Evolutionary conservation across 2,329 filamentous ascomycete species (phyloP), one percentile per base, ranked within the genome.

Genomic region (Xylariaceae sp.): DNA sequence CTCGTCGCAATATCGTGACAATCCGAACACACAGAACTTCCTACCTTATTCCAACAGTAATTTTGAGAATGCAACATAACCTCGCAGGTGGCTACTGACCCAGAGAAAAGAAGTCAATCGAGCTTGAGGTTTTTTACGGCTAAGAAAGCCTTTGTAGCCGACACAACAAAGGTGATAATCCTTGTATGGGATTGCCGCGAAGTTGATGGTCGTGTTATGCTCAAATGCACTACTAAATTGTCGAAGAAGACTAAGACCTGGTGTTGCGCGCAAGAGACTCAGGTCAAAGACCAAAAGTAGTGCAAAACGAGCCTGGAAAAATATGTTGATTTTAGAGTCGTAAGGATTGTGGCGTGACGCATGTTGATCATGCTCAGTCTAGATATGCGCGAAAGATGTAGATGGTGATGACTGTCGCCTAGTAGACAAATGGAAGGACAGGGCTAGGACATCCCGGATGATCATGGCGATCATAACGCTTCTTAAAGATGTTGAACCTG

Each of bases 401-500:
- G 40, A 11, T 10, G 20, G 16, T 13, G 20, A 41, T 30, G 20
- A 10, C 29, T 5, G 1, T 44, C 20, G 6, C 26, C 50, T 50
- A 50, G n/a, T 30, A 4, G 13, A 15, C 2, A n/a, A n/a, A n/a
- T n/a, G n/a, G n/a, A n/a, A n/a, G n/a, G n/a, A n/a, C n/a, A n/a
- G n/a, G n/a, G n/a, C n/a, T n/a, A n/a, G 13, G 11, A 16, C 6
- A 3, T 24, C 4, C 13, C 8, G 11, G 13, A 1, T 1, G n/a
- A 15, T 26, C 3, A 3, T n/a, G 1, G 18, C 15, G 41, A 18
- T 21, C 39, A 33, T 2, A 15, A 10, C 23, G 15, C 27, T 37
- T 56, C 45, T 50, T 53, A 33, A 59, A 53, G 18, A 56, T 16
- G 35, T 33, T 47, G 21, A 52, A 13, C 20, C 18, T 53, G 24